phyloP scores from a whole-genome alignment of 805 yeast genomes.

The Diddensiella santjacobensis region DNA sequence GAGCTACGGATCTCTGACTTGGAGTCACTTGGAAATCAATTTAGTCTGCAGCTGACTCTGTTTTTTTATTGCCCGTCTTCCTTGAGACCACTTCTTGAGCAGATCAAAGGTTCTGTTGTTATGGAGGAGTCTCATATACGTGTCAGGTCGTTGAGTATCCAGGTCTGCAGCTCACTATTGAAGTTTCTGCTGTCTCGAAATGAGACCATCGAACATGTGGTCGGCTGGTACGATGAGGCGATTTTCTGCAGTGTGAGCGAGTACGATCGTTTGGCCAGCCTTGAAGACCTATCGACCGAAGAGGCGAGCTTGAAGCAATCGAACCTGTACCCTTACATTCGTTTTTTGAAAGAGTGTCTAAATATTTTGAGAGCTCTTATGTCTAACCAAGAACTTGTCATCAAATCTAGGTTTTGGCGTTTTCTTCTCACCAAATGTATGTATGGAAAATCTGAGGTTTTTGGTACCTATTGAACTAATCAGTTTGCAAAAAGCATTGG shows the following conservation, averaged over 20 bases:
- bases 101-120: slow-evolving; percentile 4
- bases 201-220: neutral
- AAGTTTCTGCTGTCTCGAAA: neutral
- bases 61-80: slow-evolving; percentile 8
- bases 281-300: neutral
- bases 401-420: neutral
- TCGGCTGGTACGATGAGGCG: slow-evolving; percentile 8
- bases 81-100: slow-evolving; percentile 8
- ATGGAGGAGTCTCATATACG: slow-evolving; percentile 12
- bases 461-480: no score
- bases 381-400: neutral
- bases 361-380: neutral
- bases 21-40: slow-evolving; percentile 11
- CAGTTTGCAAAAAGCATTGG: no score
- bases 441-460: no score
- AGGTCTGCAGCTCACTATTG: slow-evolving; percentile 3
- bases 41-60: slow-evolving; percentile 7
- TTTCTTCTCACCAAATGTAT: neutral
- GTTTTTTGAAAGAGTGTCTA: slow-evolving; percentile 3
- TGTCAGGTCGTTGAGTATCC: slow-evolving; percentile 5
- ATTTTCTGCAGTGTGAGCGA: slow-evolving; percentile 5
- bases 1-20: slow-evolving; percentile 7
- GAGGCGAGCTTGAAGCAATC: slow-evolving; percentile 2
- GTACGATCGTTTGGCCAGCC: slow-evolving; percentile 1
- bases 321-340: slow-evolving; percentile 1